phyloP scores from a whole-genome alignment of 2,329 filamentous ascomycete species.

The Cladobotryum mycophilum region DNA sequence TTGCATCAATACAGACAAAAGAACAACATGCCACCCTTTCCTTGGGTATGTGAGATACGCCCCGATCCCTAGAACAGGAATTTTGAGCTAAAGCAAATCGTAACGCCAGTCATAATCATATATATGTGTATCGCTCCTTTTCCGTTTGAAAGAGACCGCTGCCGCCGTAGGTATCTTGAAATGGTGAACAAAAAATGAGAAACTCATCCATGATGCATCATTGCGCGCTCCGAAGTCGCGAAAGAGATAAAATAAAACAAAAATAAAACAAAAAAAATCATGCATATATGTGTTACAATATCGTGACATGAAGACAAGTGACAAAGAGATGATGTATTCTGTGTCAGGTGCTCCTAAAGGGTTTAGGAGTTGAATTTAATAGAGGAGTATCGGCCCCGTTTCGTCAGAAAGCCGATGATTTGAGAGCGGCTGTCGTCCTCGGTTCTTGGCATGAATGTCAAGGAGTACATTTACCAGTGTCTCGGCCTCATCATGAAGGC shows the following conservation, averaged over 20 bases:
- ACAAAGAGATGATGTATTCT: background rate
- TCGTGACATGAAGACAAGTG: background rate
- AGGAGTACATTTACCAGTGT: conserved; percentile 47
- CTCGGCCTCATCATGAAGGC: conserved; percentile 44
- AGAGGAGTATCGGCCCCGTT: conserved; percentile 33
- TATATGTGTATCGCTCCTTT: conserved; percentile 16
- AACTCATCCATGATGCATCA: conserved; percentile 6
- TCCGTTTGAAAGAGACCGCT: conserved; percentile 16
- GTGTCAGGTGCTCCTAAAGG: too few relatives aligned
- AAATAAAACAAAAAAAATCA: conserved; percentile 1
- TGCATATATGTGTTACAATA: background rate
- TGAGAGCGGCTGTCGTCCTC: conserved; percentile 25
- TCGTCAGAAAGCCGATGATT: conserved; percentile 26
- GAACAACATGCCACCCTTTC: conserved; percentile 2
- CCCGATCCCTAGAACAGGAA: background rate
- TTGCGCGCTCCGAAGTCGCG: background rate
- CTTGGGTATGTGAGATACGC: background rate
- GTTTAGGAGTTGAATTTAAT: background rate
- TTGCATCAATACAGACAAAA: background rate
- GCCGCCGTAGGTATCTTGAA: conserved; percentile 25
- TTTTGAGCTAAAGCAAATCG: conserved; percentile 12
- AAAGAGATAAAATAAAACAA: background rate
- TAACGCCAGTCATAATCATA: conserved; percentile 22
- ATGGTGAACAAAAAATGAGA: conserved; percentile 16
- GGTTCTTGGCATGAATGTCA: conserved; percentile 40